Percentiles rank a stretch among this genome's conserved stretches.
Conservation (phyloP, 345 rosid genomes). For the Heritiera fomes region DNA sequence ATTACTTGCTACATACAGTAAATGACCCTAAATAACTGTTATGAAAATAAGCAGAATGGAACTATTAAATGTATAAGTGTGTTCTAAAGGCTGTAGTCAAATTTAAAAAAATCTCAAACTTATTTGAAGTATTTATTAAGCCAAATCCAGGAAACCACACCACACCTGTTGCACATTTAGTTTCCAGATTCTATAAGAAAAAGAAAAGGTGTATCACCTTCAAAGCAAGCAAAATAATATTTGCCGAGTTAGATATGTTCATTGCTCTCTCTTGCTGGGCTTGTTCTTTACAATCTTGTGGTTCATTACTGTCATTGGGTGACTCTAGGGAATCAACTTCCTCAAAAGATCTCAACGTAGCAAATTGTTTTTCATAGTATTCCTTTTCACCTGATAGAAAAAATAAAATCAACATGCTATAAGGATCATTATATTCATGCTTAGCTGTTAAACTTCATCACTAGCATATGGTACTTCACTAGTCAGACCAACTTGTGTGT, state of each 20-base stretch:
- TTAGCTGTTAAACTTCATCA: neutral
- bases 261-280: conserved; percentile 65
- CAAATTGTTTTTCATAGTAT: conserved; percentile 71
- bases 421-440: neutral
- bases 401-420: neutral
- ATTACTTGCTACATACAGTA: too few species aligned
- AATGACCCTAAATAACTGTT: too few species aligned
- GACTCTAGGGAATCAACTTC: conserved; percentile 58
- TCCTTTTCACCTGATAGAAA: conserved; percentile 55
- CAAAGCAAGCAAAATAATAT: conserved; percentile 57
- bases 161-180: neutral
- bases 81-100: too few species aligned
- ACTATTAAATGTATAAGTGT: too few species aligned
- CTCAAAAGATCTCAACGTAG: conserved; percentile 73
- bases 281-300: conserved; percentile 38
- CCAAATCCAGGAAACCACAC: neutral
- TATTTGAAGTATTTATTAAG: too few species aligned
- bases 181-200: neutral
- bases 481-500: neutral
- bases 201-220: conserved; percentile 48
- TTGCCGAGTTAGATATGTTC: conserved; percentile 76
- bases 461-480: neutral
- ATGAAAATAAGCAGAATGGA: too few species aligned
- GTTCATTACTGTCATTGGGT: conserved; percentile 34
- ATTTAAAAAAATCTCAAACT: too few species aligned